Percentiles rank a stretch among this genome's conserved stretches.
phyloP scores from a whole-genome alignment of 208 protist species.

The Tritrichomonas musculus region DNA sequence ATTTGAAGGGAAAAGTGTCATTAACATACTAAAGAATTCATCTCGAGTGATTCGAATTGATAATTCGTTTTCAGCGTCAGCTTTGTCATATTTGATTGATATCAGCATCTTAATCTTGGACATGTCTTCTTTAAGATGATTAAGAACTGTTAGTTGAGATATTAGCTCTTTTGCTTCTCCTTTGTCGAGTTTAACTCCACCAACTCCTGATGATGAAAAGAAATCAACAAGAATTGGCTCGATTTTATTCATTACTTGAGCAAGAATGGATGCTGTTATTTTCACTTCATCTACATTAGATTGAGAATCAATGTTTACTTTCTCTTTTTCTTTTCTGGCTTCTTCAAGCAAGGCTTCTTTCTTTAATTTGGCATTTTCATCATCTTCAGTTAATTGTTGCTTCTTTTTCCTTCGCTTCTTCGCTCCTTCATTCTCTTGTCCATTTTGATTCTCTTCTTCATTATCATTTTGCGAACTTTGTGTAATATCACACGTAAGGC shows the following conservation, averaged over 20 bases:
- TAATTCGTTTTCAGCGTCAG: background rate
- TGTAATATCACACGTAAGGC: background rate
- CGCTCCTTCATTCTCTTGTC: background rate
- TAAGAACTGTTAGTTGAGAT: background rate
- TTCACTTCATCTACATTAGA: background rate
- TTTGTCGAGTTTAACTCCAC: background rate
- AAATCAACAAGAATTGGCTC: background rate
- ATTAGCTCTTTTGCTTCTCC: background rate
- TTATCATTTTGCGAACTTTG: background rate
- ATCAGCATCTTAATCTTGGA: background rate
- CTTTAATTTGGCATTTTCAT: no score
- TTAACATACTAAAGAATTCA: background rate
- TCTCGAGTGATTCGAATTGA: background rate
- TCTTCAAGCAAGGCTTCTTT: background rate
- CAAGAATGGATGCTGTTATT: background rate
- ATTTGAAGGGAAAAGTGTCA: background rate
- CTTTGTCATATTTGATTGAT: background rate
- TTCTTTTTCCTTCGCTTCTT: background rate
- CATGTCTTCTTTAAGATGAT: background rate
- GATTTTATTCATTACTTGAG: background rate
- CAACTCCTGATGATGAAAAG: background rate
- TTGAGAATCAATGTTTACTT: background rate
- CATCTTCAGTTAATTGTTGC: no score
- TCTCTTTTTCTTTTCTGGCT: background rate
- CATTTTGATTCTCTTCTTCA: background rate